A percentile compares a stretch with the other conserved stretches of the same genome.
phyloP scores from a whole-genome alignment of 176 grass and related monocot species.

The Cenchrus purpureus region DNA sequence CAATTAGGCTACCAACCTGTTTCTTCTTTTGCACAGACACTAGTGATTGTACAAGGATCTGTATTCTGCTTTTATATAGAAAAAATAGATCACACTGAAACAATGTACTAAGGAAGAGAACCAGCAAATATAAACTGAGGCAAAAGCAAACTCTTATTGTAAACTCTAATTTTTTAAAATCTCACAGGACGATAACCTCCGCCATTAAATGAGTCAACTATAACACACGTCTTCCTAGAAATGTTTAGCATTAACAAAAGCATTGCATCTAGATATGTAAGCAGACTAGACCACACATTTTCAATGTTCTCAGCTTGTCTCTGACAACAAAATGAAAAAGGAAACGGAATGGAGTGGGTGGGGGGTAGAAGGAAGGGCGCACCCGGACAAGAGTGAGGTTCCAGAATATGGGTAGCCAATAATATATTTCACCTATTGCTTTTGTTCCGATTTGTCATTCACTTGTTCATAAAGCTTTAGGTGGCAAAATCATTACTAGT shows the following conservation, averaged over 20 bases:
- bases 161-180: background rate
- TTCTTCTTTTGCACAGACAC: conserved; percentile 10
- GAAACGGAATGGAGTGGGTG: background rate
- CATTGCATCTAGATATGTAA: background rate
- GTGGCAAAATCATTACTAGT: conserved; percentile 30
- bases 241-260: conserved; percentile 6
- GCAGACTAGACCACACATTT: background rate
- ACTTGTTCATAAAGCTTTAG: conserved; percentile 17
- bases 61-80: conserved; percentile 3
- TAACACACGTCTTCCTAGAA: background rate
- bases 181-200: background rate
- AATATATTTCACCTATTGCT: conserved; percentile 21
- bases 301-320: conserved; percentile 2
- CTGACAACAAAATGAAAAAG: conserved; percentile 16
- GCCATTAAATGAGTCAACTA: background rate
- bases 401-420: background rate
- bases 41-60: background rate
- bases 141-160: background rate
- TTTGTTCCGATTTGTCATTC: conserved; percentile 36
- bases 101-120: conserved; percentile 23
- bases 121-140: background rate
- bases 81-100: conserved; percentile 30
- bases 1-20: background rate
- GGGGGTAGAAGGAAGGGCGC: background rate
- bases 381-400: conserved; percentile 11